These are phyloP conservation scores for Diaporthe sp. DNA, from an alignment of 2,329 filamentous ascomycete species.

Conservation along the genomic window DNA sequence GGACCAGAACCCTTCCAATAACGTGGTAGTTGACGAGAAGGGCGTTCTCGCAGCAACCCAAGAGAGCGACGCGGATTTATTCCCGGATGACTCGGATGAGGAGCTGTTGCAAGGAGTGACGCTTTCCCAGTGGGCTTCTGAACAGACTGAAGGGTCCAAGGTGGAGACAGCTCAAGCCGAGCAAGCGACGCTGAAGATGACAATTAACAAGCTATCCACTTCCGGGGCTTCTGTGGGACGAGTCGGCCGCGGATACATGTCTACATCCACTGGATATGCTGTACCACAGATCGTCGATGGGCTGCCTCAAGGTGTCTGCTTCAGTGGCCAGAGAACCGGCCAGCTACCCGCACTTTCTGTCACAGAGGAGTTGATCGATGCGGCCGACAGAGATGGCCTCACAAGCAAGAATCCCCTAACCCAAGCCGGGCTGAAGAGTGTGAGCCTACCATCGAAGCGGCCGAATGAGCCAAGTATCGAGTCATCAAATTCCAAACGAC, in stretches of 20 bases:
- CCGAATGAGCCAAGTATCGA: neutral
- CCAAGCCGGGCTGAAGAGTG: conserved; percentile 32
- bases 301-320: conserved; percentile 50
- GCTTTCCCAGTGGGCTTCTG: conserved; percentile 35
- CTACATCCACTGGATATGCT: neutral
- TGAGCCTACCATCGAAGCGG: conserved; percentile 23
- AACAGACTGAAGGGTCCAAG: conserved; percentile 14
- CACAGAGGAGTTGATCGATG: conserved; percentile 49
- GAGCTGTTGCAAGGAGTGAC: conserved; percentile 51
- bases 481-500: conserved; percentile 19
- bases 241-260: neutral
- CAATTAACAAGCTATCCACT: conserved; percentile 25
- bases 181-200: neutral
- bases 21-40: conserved; percentile 73
- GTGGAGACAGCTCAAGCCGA: conserved; percentile 18
- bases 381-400: conserved; percentile 52
- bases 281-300: conserved; percentile 33
- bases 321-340: conserved; percentile 54
- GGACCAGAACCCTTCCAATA: conserved; percentile 50
- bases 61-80: conserved; percentile 59
- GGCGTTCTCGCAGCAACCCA: conserved; percentile 57
- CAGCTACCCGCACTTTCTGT: conserved; percentile 51
- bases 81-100: conserved; percentile 64
- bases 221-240: neutral
- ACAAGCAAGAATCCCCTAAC: conserved; percentile 44